phyloP scores from a whole-genome alignment of 371 early-diverging fungal genomes.

The Mortierella sp. region DNA sequence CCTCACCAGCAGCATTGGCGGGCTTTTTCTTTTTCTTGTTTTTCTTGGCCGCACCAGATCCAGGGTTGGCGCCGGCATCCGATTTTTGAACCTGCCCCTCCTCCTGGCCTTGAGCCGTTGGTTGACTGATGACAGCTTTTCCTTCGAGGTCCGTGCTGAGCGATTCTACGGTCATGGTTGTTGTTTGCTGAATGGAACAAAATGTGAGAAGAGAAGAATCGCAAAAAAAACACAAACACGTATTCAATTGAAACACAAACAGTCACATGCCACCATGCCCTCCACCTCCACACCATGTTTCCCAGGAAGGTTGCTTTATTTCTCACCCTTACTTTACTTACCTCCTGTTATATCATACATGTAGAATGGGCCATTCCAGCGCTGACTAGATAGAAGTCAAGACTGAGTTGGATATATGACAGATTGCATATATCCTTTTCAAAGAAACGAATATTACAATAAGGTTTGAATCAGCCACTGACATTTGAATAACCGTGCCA shows the following conservation, averaged over 20 bases:
- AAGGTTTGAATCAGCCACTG: constrained; percentile 3
- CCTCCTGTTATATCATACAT: no score
- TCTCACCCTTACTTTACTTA: no score
- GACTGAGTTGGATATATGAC: no score
- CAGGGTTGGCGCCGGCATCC: constrained; percentile 9
- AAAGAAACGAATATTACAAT: background rate
- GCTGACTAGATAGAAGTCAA: no score
- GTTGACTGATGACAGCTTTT: constrained; percentile 12
- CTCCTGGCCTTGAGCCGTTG: constrained; percentile 19
- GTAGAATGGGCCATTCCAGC: no score
- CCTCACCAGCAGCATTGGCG: constrained; percentile 26
- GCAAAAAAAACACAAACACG: background rate
- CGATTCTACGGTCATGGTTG: constrained; percentile 32
- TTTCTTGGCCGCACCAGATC: constrained; percentile 28
- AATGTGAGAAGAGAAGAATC: background rate
- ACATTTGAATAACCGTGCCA: background rate
- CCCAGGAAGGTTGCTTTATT: background rate
- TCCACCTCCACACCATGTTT: background rate
- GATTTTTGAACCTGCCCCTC: constrained; percentile 10
- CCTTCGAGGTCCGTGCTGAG: constrained; percentile 28
- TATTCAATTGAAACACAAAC: background rate
- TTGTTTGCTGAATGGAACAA: background rate
- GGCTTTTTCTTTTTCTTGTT: constrained; percentile 56
- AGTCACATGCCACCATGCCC: background rate
- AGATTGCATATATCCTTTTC: no score